These are phyloP conservation scores for Cryptosporidium sp. DNA, from an alignment of 169 alveolate species.

Conservation along the genomic window DNA sequence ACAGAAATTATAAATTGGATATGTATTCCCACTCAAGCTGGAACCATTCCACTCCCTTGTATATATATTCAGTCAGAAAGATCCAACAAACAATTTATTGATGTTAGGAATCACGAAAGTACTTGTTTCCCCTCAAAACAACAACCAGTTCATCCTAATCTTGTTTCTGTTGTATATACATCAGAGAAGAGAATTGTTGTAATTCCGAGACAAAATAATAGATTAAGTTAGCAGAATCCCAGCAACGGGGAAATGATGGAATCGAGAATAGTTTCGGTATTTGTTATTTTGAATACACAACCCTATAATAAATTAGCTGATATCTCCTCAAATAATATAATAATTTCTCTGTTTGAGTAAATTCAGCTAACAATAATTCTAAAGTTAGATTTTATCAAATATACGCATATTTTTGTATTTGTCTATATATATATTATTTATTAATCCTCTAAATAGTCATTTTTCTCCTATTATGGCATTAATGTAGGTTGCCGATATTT, in stretches of 20 bases:
- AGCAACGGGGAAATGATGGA: too few species aligned
- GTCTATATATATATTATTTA: too few species aligned
- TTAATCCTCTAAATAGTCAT: too few species aligned
- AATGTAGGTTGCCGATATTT: too few species aligned
- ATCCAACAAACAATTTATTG: constrained; percentile 36
- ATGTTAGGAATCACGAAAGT: background rate
- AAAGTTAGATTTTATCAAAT: background rate
- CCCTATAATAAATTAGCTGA: background rate
- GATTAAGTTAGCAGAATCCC: too few species aligned
- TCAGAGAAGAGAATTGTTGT: constrained; percentile 65
- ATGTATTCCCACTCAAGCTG: constrained; percentile 65
- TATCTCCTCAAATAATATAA: too few species aligned
- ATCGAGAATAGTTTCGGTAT: too few species aligned
- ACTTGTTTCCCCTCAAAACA: background rate
- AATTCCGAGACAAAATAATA: constrained; percentile 10
- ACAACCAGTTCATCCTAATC: background rate
- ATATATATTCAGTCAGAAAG: constrained; percentile 44
- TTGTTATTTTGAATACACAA: background rate
- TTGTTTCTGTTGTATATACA: constrained; percentile 30
- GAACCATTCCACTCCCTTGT: constrained; percentile 64
- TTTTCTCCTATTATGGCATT: too few species aligned
- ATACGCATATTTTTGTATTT: too few species aligned
- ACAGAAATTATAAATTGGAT: constrained; percentile 18
- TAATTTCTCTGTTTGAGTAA: background rate
- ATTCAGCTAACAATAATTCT: background rate